Base-by-base conservation (phyloP, 139 green algal species). In the Micractinium sp. region DNA sequence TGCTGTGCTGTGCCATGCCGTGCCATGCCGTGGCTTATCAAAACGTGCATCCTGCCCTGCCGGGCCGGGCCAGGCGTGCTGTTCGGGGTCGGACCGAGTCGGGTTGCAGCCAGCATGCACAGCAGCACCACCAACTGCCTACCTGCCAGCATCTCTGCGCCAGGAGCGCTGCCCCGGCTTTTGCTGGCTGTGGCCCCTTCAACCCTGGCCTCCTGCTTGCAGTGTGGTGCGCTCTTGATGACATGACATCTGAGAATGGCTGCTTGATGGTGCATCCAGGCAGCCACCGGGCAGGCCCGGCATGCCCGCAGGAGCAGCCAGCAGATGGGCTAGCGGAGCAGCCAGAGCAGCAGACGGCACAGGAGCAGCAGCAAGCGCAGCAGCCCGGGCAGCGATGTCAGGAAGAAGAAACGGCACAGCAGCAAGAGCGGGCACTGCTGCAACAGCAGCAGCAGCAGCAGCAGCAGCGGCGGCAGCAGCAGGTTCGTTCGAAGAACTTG, bases 161-260 rank as follows among this genome's bases (percentile, higher is more conserved):
- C n/a, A n/a, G n/a, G n/a, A n/a, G n/a, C n/a, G n/a, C n/a, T n/a
- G n/a, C n/a, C n/a, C n/a, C n/a, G n/a, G n/a, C n/a, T n/a, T n/a
- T n/a, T n/a, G n/a, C n/a, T n/a, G n/a, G n/a, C n/a, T n/a, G n/a
- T 75, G 1, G 67, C 67, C 23, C 12, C 67, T 15, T 35, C 1
- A 18, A n/a, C n/a, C n/a, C 67, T 33, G 9, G 31, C 22, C 63
- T 5, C 3, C 31, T 76, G 29, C 36, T 2, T 76, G 69, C 67
- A 73, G 74, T 93, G n/a, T 90, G 90, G 82, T 67, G 86, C n/a
- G 89, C 88, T 53, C 60, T 92, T 84, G 88, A 92, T 41, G 90
- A 92, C 66, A 80, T 71, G 53, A 60, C 39, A 7, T 4, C 33
- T 1, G 53, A 82, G 7, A 92, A 92, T 75, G 90, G 90, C 27